phyloP scores from a whole-genome alignment of 1,284 basidiomycete species.

The Trametes versicolor region DNA sequence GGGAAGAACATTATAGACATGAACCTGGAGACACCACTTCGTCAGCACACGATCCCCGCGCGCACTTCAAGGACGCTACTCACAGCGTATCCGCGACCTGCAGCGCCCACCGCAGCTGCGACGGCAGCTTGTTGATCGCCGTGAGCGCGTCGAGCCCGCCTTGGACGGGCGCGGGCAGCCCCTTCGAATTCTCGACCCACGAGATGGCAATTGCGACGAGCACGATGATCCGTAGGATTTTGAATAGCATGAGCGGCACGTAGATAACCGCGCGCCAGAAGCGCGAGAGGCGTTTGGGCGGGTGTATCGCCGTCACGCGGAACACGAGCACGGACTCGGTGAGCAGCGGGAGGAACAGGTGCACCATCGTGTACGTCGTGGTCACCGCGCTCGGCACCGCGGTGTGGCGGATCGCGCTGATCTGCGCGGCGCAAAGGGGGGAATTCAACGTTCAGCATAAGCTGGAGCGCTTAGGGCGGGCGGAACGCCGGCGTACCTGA shows the following conservation, averaged over 20 bases:
- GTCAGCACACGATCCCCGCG: background rate
- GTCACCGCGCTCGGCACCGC: conserved; percentile 2
- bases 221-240: conserved; percentile 5
- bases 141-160: conserved; percentile 15
- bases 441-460: background rate
- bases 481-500: conserved; percentile 2
- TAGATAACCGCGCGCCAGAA: background rate
- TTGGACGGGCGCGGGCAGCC: conserved; percentile 2
- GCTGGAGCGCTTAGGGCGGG: background rate
- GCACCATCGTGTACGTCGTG: conserved; percentile 10
- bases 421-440: too few species aligned
- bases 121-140: conserved; percentile 10
- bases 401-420: conserved; percentile 2
- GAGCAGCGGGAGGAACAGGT: conserved; percentile 13
- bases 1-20: conserved; percentile 17
- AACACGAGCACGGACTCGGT: conserved; percentile 4
- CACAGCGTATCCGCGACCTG: conserved; percentile 14
- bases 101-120: conserved; percentile 11
- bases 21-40: background rate
- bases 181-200: conserved; percentile 5
- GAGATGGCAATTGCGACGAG: conserved; percentile 11
- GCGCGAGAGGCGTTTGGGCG: background rate
- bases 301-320: conserved; percentile 3
- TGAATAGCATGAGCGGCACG: conserved; percentile 3
- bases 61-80: background rate